phyloP scores from a whole-genome alignment of 768 basidiomycete species.

The Collybia sp. region DNA sequence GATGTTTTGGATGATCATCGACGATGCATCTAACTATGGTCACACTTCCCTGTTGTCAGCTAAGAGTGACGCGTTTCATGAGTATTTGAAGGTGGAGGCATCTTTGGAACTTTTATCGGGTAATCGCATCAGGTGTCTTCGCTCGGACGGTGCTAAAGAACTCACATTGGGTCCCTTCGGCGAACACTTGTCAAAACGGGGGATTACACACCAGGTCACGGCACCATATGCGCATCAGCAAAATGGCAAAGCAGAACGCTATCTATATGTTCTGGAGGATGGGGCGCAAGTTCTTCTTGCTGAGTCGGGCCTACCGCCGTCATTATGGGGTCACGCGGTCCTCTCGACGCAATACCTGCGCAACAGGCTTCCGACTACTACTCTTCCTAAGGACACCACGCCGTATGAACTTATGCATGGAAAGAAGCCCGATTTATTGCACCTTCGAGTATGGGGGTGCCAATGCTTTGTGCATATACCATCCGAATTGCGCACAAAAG shows the following conservation, averaged over 20 bases:
- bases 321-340: constrained; percentile 18
- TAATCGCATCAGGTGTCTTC: constrained; percentile 5
- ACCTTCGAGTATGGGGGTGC: constrained; percentile 24
- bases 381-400: constrained; percentile 12
- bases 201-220: constrained; percentile 16
- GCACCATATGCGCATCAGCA: constrained; percentile 25
- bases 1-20: constrained; percentile 9
- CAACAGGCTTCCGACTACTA: constrained; percentile 17
- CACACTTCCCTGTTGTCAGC: constrained; percentile 1
- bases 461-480: constrained; percentile 17
- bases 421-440: constrained; percentile 19
- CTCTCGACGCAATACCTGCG: constrained; percentile 13
- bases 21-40: constrained; percentile 14
- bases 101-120: constrained; percentile 5
- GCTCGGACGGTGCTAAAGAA: constrained; percentile 14
- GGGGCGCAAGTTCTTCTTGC: constrained; percentile 16
- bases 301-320: constrained; percentile 13
- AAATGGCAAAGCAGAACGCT: constrained; percentile 24
- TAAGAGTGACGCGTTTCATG: constrained; percentile 5
- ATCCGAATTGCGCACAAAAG: constrained; percentile 12
- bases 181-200: constrained; percentile 4
- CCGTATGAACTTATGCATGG: constrained; percentile 14
- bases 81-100: not conserved
- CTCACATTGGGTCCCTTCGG: constrained; percentile 5
- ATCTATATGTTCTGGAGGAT: constrained; percentile 20